Evolutionary conservation across 2,329 filamentous ascomycete species (phyloP).

Genomic region (Curvularia sp.): DNA sequence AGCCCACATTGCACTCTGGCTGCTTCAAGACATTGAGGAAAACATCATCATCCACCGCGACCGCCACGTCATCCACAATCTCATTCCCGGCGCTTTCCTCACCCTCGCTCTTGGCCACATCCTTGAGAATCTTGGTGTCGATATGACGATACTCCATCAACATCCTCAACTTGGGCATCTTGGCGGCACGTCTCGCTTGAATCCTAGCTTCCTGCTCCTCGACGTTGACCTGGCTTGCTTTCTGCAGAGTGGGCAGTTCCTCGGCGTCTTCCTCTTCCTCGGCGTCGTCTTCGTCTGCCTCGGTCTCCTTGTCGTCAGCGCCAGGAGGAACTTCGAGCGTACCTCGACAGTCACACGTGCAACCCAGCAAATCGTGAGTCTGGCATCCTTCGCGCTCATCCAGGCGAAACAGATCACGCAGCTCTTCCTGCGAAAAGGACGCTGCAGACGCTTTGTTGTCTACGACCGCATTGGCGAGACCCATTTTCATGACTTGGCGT

Average conservation of each 20-base stretch:
- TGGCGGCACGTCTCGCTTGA: constrained; percentile 44
- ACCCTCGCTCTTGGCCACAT: constrained; percentile 1
- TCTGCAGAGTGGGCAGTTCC: constrained; percentile 39
- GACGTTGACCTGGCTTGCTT: constrained; percentile 57
- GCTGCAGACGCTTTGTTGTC: constrained; percentile 68
- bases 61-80: constrained; percentile 38
- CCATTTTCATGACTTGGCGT: constrained; percentile 73
- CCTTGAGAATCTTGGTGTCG: constrained; percentile 48
- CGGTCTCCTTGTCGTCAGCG: constrained; percentile 21
- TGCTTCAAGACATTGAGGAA: constrained; percentile 59
- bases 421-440: constrained; percentile 70
- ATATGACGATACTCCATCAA: constrained; percentile 65
- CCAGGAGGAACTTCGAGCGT: constrained; percentile 25
- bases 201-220: constrained; percentile 55
- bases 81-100: constrained; percentile 12
- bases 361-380: constrained; percentile 72
- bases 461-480: constrained; percentile 74
- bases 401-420: constrained; percentile 71
- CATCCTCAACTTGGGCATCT: constrained; percentile 56
- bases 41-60: constrained; percentile 60
- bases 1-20: constrained; percentile 55
- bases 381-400: constrained; percentile 68
- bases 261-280: constrained; percentile 31
- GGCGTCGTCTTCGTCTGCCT: constrained; percentile 32
- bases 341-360: constrained; percentile 66